These are phyloP conservation scores for Puccinia novopanici DNA, from an alignment of 1,284 basidiomycete species.

Conservation along the genomic window DNA sequence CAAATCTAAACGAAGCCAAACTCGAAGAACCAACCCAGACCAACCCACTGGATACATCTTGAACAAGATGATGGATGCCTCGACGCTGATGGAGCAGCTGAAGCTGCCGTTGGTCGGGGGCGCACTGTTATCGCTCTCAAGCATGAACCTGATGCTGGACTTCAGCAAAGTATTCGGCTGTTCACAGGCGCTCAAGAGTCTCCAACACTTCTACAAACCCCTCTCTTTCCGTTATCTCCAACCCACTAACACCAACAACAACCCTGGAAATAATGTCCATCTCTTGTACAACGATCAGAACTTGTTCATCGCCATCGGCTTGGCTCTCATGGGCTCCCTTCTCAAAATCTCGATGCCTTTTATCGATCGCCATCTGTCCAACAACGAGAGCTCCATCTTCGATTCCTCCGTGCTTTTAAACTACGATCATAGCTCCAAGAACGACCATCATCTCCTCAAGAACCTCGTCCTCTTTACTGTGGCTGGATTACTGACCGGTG, in stretches of 20 bases:
- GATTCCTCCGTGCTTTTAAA: conserved; percentile 16
- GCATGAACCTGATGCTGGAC: background rate
- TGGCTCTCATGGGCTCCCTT: conserved; percentile 1
- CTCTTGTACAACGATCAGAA: conserved; percentile 5
- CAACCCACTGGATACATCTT: too few relatives aligned
- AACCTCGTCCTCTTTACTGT: conserved; percentile 9
- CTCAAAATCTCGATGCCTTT: conserved; percentile 18
- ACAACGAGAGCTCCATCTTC: background rate
- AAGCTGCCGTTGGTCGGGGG: conserved; percentile 20
- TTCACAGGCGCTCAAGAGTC: conserved; percentile 1
- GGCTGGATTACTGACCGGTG: conserved; percentile 18
- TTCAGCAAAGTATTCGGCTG: conserved; percentile 35
- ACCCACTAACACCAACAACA: background rate
- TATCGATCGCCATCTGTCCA: background rate
- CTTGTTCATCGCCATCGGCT: conserved; percentile 17
- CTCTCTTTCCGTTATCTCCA: background rate
- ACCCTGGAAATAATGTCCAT: background rate
- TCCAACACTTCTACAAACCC: background rate
- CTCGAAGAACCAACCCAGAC: too few relatives aligned
- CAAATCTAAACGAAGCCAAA: too few relatives aligned
- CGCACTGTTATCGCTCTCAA: conserved; percentile 12
- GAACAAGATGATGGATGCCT: background rate
- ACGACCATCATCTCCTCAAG: background rate
- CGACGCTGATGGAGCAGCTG: background rate
- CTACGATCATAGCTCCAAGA: background rate